Conservation (phyloP, 768 basidiomycete genomes). For the Termitomyces sp. region DNA sequence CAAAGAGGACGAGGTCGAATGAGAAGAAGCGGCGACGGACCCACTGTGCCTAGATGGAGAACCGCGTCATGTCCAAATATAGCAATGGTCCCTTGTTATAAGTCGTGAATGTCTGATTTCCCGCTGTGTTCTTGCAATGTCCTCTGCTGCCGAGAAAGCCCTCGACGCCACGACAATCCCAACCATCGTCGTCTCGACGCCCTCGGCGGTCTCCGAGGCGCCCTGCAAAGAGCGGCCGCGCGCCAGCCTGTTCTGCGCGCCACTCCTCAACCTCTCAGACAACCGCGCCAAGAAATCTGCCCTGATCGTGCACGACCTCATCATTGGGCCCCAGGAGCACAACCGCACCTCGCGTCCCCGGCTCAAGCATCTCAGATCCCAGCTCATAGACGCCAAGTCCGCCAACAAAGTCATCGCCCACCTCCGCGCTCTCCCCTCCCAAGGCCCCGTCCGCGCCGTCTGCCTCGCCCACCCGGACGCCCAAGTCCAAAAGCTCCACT, state of each 20-base stretch:
- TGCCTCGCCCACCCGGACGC: constrained; percentile 61
- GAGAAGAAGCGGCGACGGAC: background rate
- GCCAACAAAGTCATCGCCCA: constrained; percentile 73
- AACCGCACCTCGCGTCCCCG: constrained; percentile 39
- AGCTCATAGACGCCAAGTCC: constrained; percentile 59
- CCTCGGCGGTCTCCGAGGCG: constrained; percentile 26
- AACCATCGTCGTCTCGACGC: constrained; percentile 1
- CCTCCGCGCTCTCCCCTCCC: constrained; percentile 54
- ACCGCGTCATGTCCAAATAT: background rate
- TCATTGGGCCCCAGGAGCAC: constrained; percentile 42
- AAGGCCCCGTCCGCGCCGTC: constrained; percentile 69
- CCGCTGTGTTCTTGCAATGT: constrained; percentile 17
- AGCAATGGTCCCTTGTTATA: background rate
- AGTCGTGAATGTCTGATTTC: background rate
- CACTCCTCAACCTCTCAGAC: constrained; percentile 38
- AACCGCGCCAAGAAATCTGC: constrained; percentile 64
- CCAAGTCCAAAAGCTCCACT: constrained; percentile 57
- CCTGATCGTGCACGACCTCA: constrained; percentile 56
- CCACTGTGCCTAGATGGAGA: too few relatives aligned
- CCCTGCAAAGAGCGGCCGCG: constrained; percentile 15
- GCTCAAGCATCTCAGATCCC: constrained; percentile 59
- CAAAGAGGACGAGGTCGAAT: background rate
- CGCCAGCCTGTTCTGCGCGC: constrained; percentile 22
- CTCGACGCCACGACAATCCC: background rate
- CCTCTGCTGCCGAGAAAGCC: constrained; percentile 9